Evolutionary conservation across 306 rosid genomes (phyloP).

Genomic region (Hippophae gyantsensis): DNA sequence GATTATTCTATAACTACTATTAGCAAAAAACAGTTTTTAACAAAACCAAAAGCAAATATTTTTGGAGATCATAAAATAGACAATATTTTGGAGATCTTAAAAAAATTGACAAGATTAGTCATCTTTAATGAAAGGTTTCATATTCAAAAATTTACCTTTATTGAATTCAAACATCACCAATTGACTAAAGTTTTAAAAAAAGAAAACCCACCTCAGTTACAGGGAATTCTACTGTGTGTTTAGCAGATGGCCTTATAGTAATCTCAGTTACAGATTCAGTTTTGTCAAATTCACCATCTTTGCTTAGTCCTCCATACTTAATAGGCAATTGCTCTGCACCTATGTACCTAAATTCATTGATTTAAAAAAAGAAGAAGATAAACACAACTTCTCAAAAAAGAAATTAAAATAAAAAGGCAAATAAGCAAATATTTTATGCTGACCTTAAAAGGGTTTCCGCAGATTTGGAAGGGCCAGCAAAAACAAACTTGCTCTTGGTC

Average conservation of each 20-base stretch:
- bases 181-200: background rate
- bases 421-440: constrained; percentile 1
- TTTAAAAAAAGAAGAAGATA: background rate
- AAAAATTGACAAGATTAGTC: no score
- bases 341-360: constrained; percentile 36
- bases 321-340: constrained; percentile 61
- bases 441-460: constrained; percentile 52
- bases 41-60: no score
- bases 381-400: background rate
- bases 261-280: constrained; percentile 50
- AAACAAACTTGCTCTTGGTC: constrained; percentile 66
- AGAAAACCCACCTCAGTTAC: constrained; percentile 44
- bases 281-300: constrained; percentile 46
- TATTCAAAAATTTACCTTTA: no score
- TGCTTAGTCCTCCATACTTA: constrained; percentile 69
- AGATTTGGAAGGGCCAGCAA: constrained; percentile 62
- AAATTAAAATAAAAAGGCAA: background rate
- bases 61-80: no score
- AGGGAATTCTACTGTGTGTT: constrained; percentile 49
- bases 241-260: constrained; percentile 46
- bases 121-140: no score
- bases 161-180: no score
- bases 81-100: no score
- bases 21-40: no score
- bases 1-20: no score